phyloP scores from a whole-genome alignment of 371 early-diverging fungal species.

The Conidiobolus incongruus region DNA sequence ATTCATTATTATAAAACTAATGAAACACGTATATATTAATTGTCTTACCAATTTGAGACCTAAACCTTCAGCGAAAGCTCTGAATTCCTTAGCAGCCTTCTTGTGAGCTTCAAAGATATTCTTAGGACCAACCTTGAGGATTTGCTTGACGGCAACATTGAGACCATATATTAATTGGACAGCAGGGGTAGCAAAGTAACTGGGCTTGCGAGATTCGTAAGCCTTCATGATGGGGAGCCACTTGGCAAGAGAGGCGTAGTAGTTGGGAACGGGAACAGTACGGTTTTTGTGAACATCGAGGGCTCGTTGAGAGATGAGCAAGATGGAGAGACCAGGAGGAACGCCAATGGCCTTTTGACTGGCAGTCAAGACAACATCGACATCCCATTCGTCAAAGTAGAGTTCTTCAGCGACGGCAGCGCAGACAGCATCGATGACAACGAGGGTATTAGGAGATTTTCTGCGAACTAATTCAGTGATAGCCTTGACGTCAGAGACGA shows the following conservation, averaged over 20 bases:
- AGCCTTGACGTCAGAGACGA: constrained; percentile 55
- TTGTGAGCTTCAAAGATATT: constrained; percentile 39
- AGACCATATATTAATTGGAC: constrained; percentile 86
- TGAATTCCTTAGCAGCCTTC: constrained; percentile 44
- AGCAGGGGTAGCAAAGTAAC: constrained; percentile 95
- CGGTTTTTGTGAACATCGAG: no score
- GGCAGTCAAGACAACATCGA: constrained; percentile 77
- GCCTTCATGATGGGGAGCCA: constrained; percentile 87
- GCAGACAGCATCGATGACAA: constrained; percentile 90
- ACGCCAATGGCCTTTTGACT: constrained; percentile 90
- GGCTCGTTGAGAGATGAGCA: constrained; percentile 66
- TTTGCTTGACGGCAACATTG: constrained; percentile 54
- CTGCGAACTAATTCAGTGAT: constrained; percentile 49
- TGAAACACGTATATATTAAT: no score
- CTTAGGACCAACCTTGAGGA: constrained; percentile 36
- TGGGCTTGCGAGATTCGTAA: constrained; percentile 74
- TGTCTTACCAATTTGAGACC: constrained; percentile 54
- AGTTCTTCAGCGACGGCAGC: constrained; percentile 85
- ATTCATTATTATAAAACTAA: no score
- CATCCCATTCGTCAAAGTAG: constrained; percentile 75
- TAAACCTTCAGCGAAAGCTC: constrained; percentile 32
- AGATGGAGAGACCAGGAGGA: constrained; percentile 67
- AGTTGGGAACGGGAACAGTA: constrained; percentile 38
- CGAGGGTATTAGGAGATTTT: constrained; percentile 66
- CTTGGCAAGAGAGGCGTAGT: constrained; percentile 61